A percentile compares a stretch with the other conserved stretches of the same genome.
These are phyloP conservation scores for Sarcodon aspratus DNA, from an alignment of 768 basidiomycete genomes.

Conservation along the genomic window DNA sequence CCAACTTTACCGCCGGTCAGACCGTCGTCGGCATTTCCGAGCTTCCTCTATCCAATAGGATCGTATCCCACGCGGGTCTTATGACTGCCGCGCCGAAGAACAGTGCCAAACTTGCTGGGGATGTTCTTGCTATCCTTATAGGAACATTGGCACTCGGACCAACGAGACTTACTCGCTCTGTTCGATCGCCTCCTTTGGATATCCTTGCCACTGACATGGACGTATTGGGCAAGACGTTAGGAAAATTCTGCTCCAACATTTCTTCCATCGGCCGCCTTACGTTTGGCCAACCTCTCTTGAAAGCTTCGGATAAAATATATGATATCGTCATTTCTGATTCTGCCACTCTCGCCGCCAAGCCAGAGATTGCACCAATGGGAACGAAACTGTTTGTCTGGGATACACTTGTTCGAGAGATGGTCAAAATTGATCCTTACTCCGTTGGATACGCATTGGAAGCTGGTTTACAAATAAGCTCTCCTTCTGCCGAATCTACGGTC, in stretches of 20 bases:
- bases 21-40: background rate
- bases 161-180: background rate
- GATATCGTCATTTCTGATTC: background rate
- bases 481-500: background rate
- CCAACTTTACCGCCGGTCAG: background rate
- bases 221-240: background rate
- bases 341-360: background rate
- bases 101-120: background rate
- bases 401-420: background rate
- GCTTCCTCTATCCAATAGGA: background rate
- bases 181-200: background rate
- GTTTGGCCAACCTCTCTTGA: background rate
- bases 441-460: background rate
- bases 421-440: background rate
- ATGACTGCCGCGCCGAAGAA: background rate
- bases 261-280: background rate
- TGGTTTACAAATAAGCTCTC: background rate
- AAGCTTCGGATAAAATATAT: background rate
- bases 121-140: background rate
- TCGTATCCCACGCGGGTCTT: background rate
- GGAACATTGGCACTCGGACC: background rate
- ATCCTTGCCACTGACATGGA: background rate
- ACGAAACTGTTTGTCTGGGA: background rate
- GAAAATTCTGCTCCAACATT: background rate
- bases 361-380: background rate